phyloP scores from a whole-genome alignment of 2,329 filamentous ascomycete genomes.

The Colletotrichum orbiculare region DNA sequence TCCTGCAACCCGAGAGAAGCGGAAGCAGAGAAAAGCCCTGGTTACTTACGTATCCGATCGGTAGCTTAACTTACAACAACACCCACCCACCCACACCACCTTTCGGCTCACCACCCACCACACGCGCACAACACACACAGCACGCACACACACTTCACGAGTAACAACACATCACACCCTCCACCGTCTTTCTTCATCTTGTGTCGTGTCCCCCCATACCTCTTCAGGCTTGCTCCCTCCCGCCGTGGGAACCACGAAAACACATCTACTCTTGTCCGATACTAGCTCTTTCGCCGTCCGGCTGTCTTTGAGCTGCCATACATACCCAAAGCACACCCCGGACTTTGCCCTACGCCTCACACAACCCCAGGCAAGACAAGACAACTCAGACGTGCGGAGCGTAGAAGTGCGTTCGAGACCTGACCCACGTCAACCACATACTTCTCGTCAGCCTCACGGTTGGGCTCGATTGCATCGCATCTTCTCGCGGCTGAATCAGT shows the following conservation, averaged over 20 bases:
- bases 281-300: constrained; percentile 13
- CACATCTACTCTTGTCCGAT: constrained; percentile 19
- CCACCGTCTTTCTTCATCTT: constrained; percentile 39
- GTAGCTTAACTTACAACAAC: constrained; percentile 57
- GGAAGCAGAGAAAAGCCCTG: constrained; percentile 43
- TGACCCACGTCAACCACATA: constrained; percentile 42
- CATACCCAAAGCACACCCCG: constrained; percentile 32
- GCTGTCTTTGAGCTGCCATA: constrained; percentile 24
- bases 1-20: constrained; percentile 54
- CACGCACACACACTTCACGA: constrained; percentile 25
- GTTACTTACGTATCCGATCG: constrained; percentile 48
- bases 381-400: constrained; percentile 26
- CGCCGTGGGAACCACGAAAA: constrained; percentile 21
- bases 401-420: constrained; percentile 27
- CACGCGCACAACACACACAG: constrained; percentile 19
- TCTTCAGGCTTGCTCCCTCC: constrained; percentile 27
- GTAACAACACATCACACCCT: constrained; percentile 36
- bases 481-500: constrained; percentile 43
- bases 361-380: constrained; percentile 16
- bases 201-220: constrained; percentile 20
- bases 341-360: constrained; percentile 38
- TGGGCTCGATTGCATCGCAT: constrained; percentile 67
- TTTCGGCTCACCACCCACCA: constrained; percentile 36
- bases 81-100: constrained; percentile 46
- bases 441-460: constrained; percentile 55